phyloP scores from a whole-genome alignment of 805 yeast species.

The Yamadazyma tumulicola region DNA sequence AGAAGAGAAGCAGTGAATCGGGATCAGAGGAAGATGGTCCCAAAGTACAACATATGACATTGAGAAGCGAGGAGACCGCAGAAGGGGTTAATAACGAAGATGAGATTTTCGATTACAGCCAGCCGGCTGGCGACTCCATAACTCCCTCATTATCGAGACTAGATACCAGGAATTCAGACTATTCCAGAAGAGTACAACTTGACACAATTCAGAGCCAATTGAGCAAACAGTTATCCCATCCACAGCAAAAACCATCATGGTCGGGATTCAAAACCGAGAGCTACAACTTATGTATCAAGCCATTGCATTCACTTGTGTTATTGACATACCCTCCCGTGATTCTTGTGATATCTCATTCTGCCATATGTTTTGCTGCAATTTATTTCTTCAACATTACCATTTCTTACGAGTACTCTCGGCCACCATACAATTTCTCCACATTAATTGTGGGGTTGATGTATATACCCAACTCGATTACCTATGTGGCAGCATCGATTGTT shows the following conservation, averaged over 20 bases:
- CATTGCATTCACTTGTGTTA: constrained; percentile 58
- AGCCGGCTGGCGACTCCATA: constrained; percentile 36
- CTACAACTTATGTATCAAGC: constrained; percentile 52
- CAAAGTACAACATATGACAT: constrained; percentile 2
- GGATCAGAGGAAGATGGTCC: constrained; percentile 1
- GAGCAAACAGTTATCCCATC: constrained; percentile 3
- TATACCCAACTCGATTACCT: constrained; percentile 80
- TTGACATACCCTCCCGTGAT: constrained; percentile 72
- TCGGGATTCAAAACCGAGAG: constrained; percentile 10
- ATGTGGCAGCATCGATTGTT: constrained; percentile 67
- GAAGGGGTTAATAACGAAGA: constrained; percentile 9
- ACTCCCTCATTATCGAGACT: constrained; percentile 37
- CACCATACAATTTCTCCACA: constrained; percentile 68
- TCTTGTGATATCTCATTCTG: constrained; percentile 61
- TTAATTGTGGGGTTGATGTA: constrained; percentile 71
- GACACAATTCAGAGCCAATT: constrained; percentile 17
- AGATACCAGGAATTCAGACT: constrained; percentile 30
- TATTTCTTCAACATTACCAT: constrained; percentile 76
- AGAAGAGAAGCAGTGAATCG: constrained; percentile 3
- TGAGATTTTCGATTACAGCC: constrained; percentile 1
- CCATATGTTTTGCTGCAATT: constrained; percentile 66
- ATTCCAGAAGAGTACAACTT: constrained; percentile 25
- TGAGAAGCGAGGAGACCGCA: constrained; percentile 2
- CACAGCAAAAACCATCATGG: constrained; percentile 1
- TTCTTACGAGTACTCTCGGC: constrained; percentile 54